Base-by-base conservation (phyloP, 331 rosid species). In the Rosa hybrid region DNA sequence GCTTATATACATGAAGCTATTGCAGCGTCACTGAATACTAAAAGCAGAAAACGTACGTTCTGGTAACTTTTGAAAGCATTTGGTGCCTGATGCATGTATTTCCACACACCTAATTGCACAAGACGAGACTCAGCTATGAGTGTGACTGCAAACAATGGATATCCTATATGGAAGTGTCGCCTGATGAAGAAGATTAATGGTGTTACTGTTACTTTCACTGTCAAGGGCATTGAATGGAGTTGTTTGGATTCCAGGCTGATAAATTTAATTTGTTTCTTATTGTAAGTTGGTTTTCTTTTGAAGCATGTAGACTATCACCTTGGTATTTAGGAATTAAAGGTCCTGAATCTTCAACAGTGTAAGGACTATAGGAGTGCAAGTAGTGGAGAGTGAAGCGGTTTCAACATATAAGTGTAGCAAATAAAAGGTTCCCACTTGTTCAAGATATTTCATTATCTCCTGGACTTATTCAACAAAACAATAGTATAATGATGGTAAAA, bases 21-120 rank as follows among this genome's bases (percentile, higher is more conserved):
- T 75, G 76, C 84, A 77, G 38, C 80, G 38, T 75, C 68, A 77
- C 53, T 80, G 73, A 77, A 78, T 50, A 48, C 13, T 27, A 54
- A 20, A 77, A 64, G 68, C 50, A 34, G 57, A 30, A 65, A 23
- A 46, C 25, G 80, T 84, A 62, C 77, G 83, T 83, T 72, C 56
- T 39, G 78, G 72, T 73, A 84, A 84, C 71, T 79, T 70, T 78
- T 69, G 77, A 81, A 77, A 67, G 75, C 68, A 80, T 74, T 78
- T 79, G 90, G 92, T 91, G 98, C 90, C 87, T 87, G 80, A 60
- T 88, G 97, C 89, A 86, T 90, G 92, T 83, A 82, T 85, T 87
- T 85, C 98, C 97, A 91, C 94, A 88, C 86, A 76, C 27, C 54
- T 71, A 72, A 53, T 38, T 78, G 72, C 74, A 39, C 69, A 77